Percentiles rank a stretch among this genome's conserved stretches.
phyloP scores from a whole-genome alignment of 2,329 filamentous ascomycete genomes.

The Claviceps maximensis region DNA sequence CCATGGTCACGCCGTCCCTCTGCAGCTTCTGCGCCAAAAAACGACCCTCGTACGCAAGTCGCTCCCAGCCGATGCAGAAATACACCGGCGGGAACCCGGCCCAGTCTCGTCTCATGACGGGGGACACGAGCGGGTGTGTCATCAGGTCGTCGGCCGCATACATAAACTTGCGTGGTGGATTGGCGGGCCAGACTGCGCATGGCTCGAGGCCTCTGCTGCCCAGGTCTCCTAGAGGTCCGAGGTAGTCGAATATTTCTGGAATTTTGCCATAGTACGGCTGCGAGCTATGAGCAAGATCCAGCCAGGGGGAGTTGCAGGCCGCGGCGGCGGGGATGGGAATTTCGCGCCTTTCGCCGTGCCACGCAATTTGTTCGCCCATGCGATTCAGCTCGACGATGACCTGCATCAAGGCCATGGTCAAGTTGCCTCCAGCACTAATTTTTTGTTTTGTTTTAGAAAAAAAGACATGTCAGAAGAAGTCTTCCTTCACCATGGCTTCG shows the following conservation, averaged over 20 bases:
- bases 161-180: slow-evolving; percentile 37
- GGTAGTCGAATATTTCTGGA: slow-evolving; percentile 22
- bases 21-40: slow-evolving; percentile 45
- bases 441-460: background rate
- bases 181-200: slow-evolving; percentile 45
- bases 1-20: slow-evolving; percentile 44
- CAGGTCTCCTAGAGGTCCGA: slow-evolving; percentile 35
- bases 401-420: slow-evolving; percentile 53
- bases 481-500: background rate
- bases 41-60: slow-evolving; percentile 53
- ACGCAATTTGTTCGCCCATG: slow-evolving; percentile 34
- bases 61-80: slow-evolving; percentile 57
- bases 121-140: slow-evolving; percentile 54
- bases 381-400: slow-evolving; percentile 50
- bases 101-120: slow-evolving; percentile 49
- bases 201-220: slow-evolving; percentile 18
- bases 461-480: no score
- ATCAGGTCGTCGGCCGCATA: slow-evolving; percentile 42
- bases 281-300: slow-evolving; percentile 51
- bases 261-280: slow-evolving; percentile 16
- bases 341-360: slow-evolving; percentile 44
- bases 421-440: slow-evolving; percentile 56
- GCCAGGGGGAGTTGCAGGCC: slow-evolving; percentile 53
- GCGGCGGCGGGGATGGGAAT: slow-evolving; percentile 56
- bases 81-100: slow-evolving; percentile 50